Evolutionary conservation across 2,329 filamentous ascomycete genomes (phyloP), one percentile per base, ranked within the genome.

Genomic region (Colletotrichum musae): DNA sequence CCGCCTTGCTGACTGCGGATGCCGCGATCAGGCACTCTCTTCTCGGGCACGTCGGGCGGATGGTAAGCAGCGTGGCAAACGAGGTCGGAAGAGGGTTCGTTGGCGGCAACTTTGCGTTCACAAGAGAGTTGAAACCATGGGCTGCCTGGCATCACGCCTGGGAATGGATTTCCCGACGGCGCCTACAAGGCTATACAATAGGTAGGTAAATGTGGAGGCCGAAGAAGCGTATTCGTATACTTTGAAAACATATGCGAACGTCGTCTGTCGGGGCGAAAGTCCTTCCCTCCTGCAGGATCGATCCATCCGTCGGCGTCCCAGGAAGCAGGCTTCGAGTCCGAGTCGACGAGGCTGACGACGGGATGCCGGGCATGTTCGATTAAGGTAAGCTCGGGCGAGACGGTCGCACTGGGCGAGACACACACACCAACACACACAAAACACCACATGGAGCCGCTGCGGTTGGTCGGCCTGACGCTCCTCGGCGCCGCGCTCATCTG

Each of bases 361-460:
- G 41, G 60, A 68, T 65, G 65, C 54, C 61, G 28, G 60, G 53
- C 60, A 48, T 45, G 60, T 45, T 64, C 53, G 48, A 50, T 65
- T 45, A 43, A 59, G 41, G 65, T 59, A 65, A 68, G 61, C 48
- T 57, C 51, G 51, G 43, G 64, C 58, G 52, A 67, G 64, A 39
- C 18, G 58, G 58, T 56, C 58, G n/a, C n/a, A 24, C 32, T 18
- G 62, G 62, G 53, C 52, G 41, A 45, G 32, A 18, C n/a, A 24
- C 47, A 18, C 47, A 21, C n/a, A 32, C 28, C 18, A 18, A 32
- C 32, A 36, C 32, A 36, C 32, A 36, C 32, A 36, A 6, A 36
- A 36, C 32, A 36, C 32, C 32, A 36, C 32, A 36, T 36, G 50
- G 47, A 18, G 28, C 4, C 60, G 32, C 51, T 61, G 16, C 12